Evolutionary conservation across 2,329 filamentous ascomycete species (phyloP).

Genomic region (Blumeria graminis): DNA sequence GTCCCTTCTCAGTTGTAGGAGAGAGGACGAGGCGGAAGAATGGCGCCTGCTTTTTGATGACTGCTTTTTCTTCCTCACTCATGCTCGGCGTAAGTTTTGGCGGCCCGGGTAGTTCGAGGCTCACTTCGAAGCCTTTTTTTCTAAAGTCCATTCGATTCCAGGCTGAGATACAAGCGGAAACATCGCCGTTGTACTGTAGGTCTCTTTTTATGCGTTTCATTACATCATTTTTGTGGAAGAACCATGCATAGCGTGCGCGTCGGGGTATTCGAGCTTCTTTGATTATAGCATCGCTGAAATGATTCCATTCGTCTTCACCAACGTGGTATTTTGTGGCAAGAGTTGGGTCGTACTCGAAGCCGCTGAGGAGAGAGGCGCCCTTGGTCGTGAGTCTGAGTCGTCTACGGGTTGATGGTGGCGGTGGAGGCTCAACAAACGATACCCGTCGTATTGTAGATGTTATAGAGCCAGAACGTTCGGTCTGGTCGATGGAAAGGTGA

Average conservation of each 20-base stretch:
- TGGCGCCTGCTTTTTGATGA: constrained; percentile 6
- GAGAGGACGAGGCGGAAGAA: constrained; percentile 10
- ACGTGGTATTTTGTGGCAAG: constrained; percentile 9
- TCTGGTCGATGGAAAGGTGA: neutral
- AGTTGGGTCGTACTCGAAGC: constrained; percentile 9
- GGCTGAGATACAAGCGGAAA: constrained; percentile 6
- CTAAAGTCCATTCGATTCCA: constrained; percentile 10
- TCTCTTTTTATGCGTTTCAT: constrained; percentile 8
- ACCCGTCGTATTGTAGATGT: constrained; percentile 8
- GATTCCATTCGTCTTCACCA: constrained; percentile 8
- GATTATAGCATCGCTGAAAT: constrained; percentile 8
- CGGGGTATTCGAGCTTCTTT: constrained; percentile 6
- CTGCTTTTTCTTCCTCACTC: constrained; percentile 6
- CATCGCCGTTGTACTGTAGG: constrained; percentile 8
- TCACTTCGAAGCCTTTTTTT: constrained; percentile 7
- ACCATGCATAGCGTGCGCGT: constrained; percentile 5
- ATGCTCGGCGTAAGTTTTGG: constrained; percentile 5
- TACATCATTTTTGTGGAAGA: constrained; percentile 6
- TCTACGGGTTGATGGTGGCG: constrained; percentile 5
- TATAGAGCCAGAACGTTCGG: constrained; percentile 7
- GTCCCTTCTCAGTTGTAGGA: constrained; percentile 8
- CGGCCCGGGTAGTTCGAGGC: constrained; percentile 8
- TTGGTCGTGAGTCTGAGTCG: constrained; percentile 9
- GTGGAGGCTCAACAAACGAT: constrained; percentile 8
- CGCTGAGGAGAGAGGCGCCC: constrained; percentile 6